A percentile compares a stretch with the other conserved stretches of the same genome.
Conservation (phyloP, 1,284 basidiomycete genomes). For the Cryptococcus depauperatus region DNA sequence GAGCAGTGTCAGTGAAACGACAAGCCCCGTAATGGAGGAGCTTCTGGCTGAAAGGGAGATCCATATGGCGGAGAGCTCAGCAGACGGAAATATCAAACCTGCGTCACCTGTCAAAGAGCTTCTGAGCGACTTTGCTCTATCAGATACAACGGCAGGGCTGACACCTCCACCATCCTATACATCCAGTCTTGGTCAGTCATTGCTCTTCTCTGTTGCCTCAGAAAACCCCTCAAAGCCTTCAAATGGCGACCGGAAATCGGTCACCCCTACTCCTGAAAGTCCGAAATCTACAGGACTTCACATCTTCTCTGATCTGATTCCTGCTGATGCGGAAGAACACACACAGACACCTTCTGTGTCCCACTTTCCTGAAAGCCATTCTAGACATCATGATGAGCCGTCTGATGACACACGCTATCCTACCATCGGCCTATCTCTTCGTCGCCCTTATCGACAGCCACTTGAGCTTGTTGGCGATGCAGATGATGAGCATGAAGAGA, state of each 20-base stretch:
- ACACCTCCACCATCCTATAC: slow-evolving; percentile 24
- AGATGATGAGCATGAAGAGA: slow-evolving; percentile 6
- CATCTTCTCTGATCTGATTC: not conserved
- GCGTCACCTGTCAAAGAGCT: slow-evolving; percentile 3
- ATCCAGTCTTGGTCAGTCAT: slow-evolving; percentile 10
- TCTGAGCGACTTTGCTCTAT: not conserved
- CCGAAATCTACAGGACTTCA: not conserved
- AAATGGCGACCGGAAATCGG: slow-evolving; percentile 9
- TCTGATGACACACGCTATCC: slow-evolving; percentile 16
- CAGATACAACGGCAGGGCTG: not conserved
- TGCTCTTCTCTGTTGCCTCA: too few species aligned
- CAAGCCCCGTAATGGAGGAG: slow-evolving; percentile 10
- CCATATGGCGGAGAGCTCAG: slow-evolving; percentile 7
- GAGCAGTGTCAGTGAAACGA: not conserved
- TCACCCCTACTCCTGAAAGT: slow-evolving; percentile 24
- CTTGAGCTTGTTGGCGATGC: not conserved
- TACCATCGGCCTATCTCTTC: slow-evolving; percentile 13
- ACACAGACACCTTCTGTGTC: slow-evolving; percentile 6
- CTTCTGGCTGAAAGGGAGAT: not conserved
- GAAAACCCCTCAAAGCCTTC: not conserved
- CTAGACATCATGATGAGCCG: too few species aligned
- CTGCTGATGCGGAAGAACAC: not conserved
- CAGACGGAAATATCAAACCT: slow-evolving; percentile 20
- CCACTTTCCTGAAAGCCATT: not conserved
- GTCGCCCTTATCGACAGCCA: slow-evolving; percentile 5